Evolutionary conservation across 257 asterid genomes (phyloP), one percentile per base, ranked within the genome.

Genomic region (Przewalskia tangutica): DNA sequence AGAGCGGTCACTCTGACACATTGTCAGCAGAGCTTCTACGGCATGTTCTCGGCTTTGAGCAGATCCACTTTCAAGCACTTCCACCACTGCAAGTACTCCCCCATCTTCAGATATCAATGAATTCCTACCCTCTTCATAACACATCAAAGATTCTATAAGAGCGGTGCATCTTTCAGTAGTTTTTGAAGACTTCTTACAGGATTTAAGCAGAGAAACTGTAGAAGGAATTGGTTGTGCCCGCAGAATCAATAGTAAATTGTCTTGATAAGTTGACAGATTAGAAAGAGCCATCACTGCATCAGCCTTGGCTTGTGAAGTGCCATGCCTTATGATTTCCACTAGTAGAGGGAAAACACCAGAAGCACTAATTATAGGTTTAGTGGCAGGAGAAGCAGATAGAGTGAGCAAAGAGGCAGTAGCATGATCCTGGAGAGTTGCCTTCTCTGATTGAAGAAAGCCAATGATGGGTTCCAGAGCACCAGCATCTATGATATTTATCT

Each of bases 261-360:
- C 92, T 27, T 90, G 85, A 71, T 93, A 91, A 42, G 97, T 88
- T 0, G 98, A 94, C 40, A 95, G 91, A 86, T 95, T 95, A 89
- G 89, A 89, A n/a, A 95, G 98, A 82, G 97, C 98, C 97, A 93
- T 85, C 9, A 93, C 90, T 1, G 98, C 93, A 62, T 95, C 99
- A 60, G 82, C 86, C 88, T 91, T 95, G 23, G 95, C 94, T 60
- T 91, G 99, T 8, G 90, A 65, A 86, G 87, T 78, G 38, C 92
- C 97, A 8, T 85, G 40, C 44, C 82, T 80, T 8, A 94, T 81
- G 84, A 93, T 84, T 42, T 91, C 88, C 83, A 91, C 93, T 3
- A 95, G 97, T 71, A 90, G 92, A 42, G 97, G 98, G 89, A 95
- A 90, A 73, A 91, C 98, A 62, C 97, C 99, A 2, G 97, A 91